Evolutionary conservation across 192 early-diverging fungal genomes (phyloP), one percentile per base, ranked within the genome.

Genomic region (Radiomyces spectabilis): DNA sequence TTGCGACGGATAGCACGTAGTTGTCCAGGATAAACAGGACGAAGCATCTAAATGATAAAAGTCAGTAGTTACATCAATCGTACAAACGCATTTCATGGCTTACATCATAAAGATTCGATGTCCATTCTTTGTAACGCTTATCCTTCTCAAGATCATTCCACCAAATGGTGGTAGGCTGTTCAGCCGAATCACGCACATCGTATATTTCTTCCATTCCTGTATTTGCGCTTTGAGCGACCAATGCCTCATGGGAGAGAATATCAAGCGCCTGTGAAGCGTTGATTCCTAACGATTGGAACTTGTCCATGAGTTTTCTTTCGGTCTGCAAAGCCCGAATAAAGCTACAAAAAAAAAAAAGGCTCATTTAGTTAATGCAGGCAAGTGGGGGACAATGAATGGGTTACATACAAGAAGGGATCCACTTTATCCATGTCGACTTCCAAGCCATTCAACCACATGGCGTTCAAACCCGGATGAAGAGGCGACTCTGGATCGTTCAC

Each of bases 61-160:
- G n/a, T 41, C 5, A 57, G 26, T 8, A 16, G 34, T 47, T 41
- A 16, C 9, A 44, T 6, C 31, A 45, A 21, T 4, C 12, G 29
- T 15, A 27, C 25, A 30, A 30, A 6, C 12, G 27, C 10, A 32
- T n/a, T n/a, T 5, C 12, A 1, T 29, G 16, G 34, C 61, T 52
- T 63, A 82, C 76, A 7, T 66, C 70, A 42, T 48, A 55, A 12
- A 89, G 29, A 13, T 75, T 65, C 2, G 55, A 42, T 5, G 88
- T 77, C 87, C 87, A 95, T 24, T 57, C 41, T 1, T 66, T 52
- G 65, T 97, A 99, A 12, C 83, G 75, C 0, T 51, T 39, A 56
- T 99, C 96, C 15, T 72, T 85, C 55, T 91, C 92, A 18, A 99
- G 66, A 65, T 99, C 88, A 63, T 97, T 99, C 65, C 84, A 75